phyloP scores from a whole-genome alignment of 148 eudicot species.

The Rheum nobile region DNA sequence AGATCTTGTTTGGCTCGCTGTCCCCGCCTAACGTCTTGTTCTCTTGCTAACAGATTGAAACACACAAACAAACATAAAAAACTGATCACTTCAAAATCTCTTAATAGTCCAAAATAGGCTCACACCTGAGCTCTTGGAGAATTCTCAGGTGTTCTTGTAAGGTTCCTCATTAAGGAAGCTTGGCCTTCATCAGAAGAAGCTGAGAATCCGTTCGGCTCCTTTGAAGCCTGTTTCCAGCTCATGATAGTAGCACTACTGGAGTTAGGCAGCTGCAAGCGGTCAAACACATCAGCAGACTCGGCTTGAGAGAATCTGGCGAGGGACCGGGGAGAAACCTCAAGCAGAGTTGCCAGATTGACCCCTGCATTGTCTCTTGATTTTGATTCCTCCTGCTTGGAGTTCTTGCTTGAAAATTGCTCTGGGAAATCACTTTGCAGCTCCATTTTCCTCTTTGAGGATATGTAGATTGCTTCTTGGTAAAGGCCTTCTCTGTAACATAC shows the following conservation, averaged over 20 bases:
- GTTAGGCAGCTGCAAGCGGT: background rate
- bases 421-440: conserved; percentile 22
- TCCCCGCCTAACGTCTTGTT: conserved; percentile 33
- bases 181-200: background rate
- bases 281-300: conserved; percentile 23
- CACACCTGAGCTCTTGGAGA: conserved; percentile 6
- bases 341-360: conserved; percentile 9
- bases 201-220: background rate
- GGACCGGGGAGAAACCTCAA: conserved; percentile 11
- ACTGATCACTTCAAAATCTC: too few species aligned
- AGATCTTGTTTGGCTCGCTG: conserved; percentile 58
- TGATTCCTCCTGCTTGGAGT: conserved; percentile 2
- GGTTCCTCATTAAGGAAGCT: background rate
- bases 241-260: conserved; percentile 7
- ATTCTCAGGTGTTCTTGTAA: conserved; percentile 2
- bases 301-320: background rate
- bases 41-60: conserved; percentile 12
- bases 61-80: background rate
- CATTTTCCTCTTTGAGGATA: conserved; percentile 30
- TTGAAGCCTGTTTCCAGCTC: conserved; percentile 8
- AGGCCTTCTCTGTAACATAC: conserved; percentile 5
- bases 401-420: conserved; percentile 15
- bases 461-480: conserved; percentile 37
- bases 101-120: background rate
- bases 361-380: conserved; percentile 5